Evolutionary conservation across 2,329 filamentous ascomycete species (phyloP).

Genomic region (Penicillium brasilianum): DNA sequence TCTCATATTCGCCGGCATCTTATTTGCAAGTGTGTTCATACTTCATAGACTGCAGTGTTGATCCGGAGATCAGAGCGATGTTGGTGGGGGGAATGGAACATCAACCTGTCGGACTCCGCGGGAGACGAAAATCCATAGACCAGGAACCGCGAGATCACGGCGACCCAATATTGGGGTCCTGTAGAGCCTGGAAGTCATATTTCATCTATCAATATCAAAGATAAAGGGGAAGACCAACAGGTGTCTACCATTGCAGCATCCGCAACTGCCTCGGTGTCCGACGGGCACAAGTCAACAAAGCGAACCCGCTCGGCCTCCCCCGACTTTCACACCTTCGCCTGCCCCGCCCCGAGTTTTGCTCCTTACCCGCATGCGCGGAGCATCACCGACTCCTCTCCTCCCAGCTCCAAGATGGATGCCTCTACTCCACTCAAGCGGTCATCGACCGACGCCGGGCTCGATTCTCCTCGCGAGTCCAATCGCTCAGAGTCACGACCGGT

Average conservation of each 20-base stretch:
- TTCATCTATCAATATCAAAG: not conserved
- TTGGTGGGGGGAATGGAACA: not conserved
- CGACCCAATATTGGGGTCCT: not conserved
- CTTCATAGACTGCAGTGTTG: not conserved
- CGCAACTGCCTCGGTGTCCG: constrained; percentile 4
- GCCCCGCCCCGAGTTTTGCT: constrained; percentile 24
- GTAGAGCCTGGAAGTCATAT: not conserved
- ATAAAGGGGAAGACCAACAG: not conserved
- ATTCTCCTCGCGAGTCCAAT: constrained; percentile 35
- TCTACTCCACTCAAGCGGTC: constrained; percentile 43
- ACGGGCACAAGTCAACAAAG: not conserved
- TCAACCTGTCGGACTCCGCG: not conserved
- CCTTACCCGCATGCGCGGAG: constrained; percentile 29
- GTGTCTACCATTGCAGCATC: not conserved
- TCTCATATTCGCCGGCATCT: not conserved
- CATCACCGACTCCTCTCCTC: constrained; percentile 25
- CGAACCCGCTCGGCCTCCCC: constrained; percentile 7
- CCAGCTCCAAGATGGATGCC: constrained; percentile 25
- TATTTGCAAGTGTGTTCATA: not conserved
- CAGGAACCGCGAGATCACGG: too few species aligned
- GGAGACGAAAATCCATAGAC: not conserved
- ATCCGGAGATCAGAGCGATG: constrained; percentile 5
- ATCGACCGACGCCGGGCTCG: constrained; percentile 42
- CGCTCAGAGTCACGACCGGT: constrained; percentile 32
- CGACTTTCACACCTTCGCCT: constrained; percentile 15